phyloP scores from a whole-genome alignment of 768 basidiomycete species.

The Suillus subluteus region DNA sequence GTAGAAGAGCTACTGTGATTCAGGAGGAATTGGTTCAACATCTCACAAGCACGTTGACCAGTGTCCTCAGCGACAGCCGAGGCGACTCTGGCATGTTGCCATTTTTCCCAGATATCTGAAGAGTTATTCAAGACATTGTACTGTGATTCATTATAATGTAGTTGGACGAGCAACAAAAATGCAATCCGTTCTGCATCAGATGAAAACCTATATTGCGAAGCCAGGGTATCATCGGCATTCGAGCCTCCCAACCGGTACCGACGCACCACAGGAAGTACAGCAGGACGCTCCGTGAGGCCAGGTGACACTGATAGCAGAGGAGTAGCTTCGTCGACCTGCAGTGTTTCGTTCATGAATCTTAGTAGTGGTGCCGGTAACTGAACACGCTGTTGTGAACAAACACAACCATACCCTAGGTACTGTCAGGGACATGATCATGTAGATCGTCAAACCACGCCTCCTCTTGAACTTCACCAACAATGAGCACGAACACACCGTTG shows the following conservation, averaged over 20 bases:
- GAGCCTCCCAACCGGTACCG: not conserved
- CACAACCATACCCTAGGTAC: slow-evolving; percentile 9
- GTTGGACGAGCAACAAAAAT: slow-evolving; percentile 11
- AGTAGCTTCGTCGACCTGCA: slow-evolving; percentile 10
- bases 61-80: slow-evolving; percentile 32
- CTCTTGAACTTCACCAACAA: slow-evolving; percentile 25
- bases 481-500: slow-evolving; percentile 67
- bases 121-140: not conserved
- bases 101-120: slow-evolving; percentile 4
- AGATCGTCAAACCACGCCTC: not conserved
- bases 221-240: slow-evolving; percentile 1
- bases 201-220: not conserved
- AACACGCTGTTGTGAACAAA: slow-evolving; percentile 2
- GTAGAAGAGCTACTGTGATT: slow-evolving; percentile 44
- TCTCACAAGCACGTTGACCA: slow-evolving; percentile 35
- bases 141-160: slow-evolving; percentile 12
- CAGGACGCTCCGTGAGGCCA: slow-evolving; percentile 1
- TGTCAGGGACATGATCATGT: not conserved
- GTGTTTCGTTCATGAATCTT: slow-evolving; percentile 2
- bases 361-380: not conserved
- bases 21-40: slow-evolving; percentile 49
- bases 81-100: slow-evolving; percentile 7
- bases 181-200: slow-evolving; percentile 13
- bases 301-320: slow-evolving; percentile 7
- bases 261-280: slow-evolving; percentile 15